Conservation (phyloP, 2,329 filamentous ascomycete genomes). For the Penicillium glabrum region DNA sequence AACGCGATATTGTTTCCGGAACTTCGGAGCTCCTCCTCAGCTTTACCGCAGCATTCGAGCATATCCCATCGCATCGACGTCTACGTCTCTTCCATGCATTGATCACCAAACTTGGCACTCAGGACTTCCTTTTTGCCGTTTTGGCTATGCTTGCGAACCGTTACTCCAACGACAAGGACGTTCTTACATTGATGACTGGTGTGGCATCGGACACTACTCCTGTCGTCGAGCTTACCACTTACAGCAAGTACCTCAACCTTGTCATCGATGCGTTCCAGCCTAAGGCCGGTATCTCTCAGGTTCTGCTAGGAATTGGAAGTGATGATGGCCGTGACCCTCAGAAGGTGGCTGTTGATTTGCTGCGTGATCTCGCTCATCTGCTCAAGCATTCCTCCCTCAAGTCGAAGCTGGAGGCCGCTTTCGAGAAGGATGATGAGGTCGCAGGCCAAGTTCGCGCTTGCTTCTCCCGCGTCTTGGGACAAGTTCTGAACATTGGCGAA, state of each 20-base stretch:
- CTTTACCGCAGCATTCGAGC: slow-evolving; percentile 94
- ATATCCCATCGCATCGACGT: slow-evolving; percentile 85
- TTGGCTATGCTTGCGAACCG: slow-evolving; percentile 88
- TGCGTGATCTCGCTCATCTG: slow-evolving; percentile 41
- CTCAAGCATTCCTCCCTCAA: slow-evolving; percentile 44
- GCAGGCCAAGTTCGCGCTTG: slow-evolving; percentile 65
- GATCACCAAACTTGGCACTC: slow-evolving; percentile 77
- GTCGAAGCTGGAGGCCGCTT: slow-evolving; percentile 38
- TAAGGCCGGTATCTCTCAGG: slow-evolving; percentile 71
- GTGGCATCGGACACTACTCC: slow-evolving; percentile 72
- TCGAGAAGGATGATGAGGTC: slow-evolving; percentile 47
- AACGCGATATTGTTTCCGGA: slow-evolving; percentile 75
- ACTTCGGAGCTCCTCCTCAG: slow-evolving; percentile 89
- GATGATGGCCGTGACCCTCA: slow-evolving; percentile 49
- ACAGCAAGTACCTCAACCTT: slow-evolving; percentile 74
- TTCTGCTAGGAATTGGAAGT: slow-evolving; percentile 63
- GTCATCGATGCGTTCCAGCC: slow-evolving; percentile 72
- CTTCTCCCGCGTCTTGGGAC: slow-evolving; percentile 69
- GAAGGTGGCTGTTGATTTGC: slow-evolving; percentile 42
- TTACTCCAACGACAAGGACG: slow-evolving; percentile 73
- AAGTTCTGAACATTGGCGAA: slow-evolving; percentile 65
- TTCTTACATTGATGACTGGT: slow-evolving; percentile 72
- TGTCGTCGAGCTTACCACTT: slow-evolving; percentile 70
- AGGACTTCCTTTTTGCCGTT: slow-evolving; percentile 85
- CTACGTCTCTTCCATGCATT: slow-evolving; percentile 81